Evolutionary conservation across 768 basidiomycete genomes (phyloP).

Genomic region (Mrakia gelida): DNA sequence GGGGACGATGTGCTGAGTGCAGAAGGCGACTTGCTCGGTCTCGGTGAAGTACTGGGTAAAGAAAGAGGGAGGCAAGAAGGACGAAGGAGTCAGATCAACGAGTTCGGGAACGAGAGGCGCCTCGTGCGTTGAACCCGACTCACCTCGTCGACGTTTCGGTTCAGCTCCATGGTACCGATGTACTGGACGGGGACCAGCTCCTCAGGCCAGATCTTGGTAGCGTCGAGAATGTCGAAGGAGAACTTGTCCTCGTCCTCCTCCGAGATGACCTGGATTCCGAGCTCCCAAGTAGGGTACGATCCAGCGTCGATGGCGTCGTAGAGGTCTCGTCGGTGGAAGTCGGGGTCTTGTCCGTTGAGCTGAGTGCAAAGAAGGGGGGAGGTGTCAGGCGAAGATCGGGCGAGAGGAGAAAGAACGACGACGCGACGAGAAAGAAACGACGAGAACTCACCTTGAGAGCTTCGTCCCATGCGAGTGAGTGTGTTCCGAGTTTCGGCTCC

Average conservation of each 20-base stretch:
- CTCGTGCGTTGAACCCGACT: not conserved
- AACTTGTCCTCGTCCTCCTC: constrained; percentile 72
- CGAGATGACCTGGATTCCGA: constrained; percentile 69
- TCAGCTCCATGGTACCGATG: constrained; percentile 65
- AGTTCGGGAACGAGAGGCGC: constrained; percentile 27
- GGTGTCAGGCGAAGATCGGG: not conserved
- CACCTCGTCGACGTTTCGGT: constrained; percentile 44
- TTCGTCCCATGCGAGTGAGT: constrained; percentile 84
- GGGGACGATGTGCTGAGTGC: constrained; percentile 56
- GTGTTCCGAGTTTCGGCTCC: constrained; percentile 57
- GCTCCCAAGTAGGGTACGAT: constrained; percentile 68
- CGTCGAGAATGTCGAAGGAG: constrained; percentile 58
- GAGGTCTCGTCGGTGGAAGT: constrained; percentile 83
- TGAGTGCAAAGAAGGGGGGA: not conserved
- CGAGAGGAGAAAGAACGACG: too few species aligned
- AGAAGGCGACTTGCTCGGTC: constrained; percentile 84
- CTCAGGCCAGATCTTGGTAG: constrained; percentile 63
- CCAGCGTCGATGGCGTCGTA: constrained; percentile 74
- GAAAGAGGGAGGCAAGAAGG: not conserved
- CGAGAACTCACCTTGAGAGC: constrained; percentile 55
- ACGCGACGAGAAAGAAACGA: not conserved
- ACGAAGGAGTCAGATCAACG: not conserved
- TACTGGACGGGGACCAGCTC: constrained; percentile 70
- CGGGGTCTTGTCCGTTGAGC: constrained; percentile 69
- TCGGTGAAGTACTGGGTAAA: constrained; percentile 62